A percentile compares a stretch with the other conserved stretches of the same genome.
Evolutionary conservation across 805 yeast species (phyloP).

Genomic region (Zygotorulaspora chibaensis): DNA sequence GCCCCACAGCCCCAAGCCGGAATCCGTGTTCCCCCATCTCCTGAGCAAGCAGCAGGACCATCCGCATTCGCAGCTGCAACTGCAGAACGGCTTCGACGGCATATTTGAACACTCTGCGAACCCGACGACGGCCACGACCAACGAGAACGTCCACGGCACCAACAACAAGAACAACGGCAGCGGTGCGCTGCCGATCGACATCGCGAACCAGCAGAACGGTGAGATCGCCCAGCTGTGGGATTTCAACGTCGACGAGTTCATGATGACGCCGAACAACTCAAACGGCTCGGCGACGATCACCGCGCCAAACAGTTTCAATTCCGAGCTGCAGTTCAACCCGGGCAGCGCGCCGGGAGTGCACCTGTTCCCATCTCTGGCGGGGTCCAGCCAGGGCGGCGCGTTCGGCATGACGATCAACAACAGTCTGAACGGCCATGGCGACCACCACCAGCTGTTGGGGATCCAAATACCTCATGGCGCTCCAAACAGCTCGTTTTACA

Average conservation of each 20-base stretch:
- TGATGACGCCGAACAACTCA: constrained; percentile 34
- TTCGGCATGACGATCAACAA: constrained; percentile 2
- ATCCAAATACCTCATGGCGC: constrained; percentile 3
- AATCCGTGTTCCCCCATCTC: neutral
- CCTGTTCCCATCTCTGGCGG: constrained; percentile 2
- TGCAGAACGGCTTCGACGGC: neutral
- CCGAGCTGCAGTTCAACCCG: constrained; percentile 18
- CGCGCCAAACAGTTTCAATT: constrained; percentile 34
- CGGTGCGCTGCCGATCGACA: constrained; percentile 27
- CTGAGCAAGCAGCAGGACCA: neutral
- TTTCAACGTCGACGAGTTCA: constrained; percentile 37
- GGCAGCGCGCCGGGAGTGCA: constrained; percentile 14
- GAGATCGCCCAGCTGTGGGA: constrained; percentile 41
- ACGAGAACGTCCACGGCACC: neutral
- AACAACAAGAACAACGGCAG: neutral
- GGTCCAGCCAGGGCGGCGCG: constrained; percentile 1
- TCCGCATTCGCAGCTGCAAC: neutral
- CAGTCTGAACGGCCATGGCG: neutral
- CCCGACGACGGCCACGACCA: neutral
- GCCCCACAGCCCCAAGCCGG: neutral
- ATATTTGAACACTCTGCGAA: neutral
- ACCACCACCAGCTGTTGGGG: constrained; percentile 7
- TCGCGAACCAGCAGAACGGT: constrained; percentile 34
- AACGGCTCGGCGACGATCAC: constrained; percentile 36
- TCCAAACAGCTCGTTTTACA: constrained; percentile 2